A percentile compares a stretch with the other conserved stretches of the same genome.
phyloP scores from a whole-genome alignment of 2,329 filamentous ascomycete species.

The Trichophyton schoenleinii region DNA sequence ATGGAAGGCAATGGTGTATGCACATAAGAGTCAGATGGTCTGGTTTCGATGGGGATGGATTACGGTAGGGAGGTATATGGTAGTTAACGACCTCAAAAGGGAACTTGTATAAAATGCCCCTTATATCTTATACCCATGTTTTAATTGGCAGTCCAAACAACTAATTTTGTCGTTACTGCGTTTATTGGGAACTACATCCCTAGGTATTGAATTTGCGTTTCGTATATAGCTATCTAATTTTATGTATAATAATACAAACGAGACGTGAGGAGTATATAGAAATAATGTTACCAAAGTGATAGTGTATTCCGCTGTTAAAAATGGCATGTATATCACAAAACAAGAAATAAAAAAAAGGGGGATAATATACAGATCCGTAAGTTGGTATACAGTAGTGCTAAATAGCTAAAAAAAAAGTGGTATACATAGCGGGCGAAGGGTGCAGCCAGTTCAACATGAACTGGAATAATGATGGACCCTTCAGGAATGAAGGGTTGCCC shows the following conservation, averaged over 20 bases:
- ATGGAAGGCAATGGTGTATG: constrained; percentile 75
- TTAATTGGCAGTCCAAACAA: neutral
- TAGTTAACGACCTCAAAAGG: constrained; percentile 71
- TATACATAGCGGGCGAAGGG: neutral
- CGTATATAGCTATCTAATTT: neutral
- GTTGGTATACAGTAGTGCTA: neutral
- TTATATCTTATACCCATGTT: neutral
- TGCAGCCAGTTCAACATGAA: neutral
- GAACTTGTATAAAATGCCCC: constrained; percentile 17
- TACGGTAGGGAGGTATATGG: constrained; percentile 80
- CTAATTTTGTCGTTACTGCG: neutral
- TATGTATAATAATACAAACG: neutral
- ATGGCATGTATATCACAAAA: neutral
- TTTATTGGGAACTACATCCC: too few relatives aligned
- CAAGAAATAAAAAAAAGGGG: neutral
- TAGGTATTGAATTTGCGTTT: neutral
- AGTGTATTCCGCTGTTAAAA: neutral
- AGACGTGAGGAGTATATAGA: neutral
- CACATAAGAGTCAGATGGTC: constrained; percentile 90
- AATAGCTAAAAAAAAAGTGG: neutral
- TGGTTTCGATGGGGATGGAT: constrained; percentile 99
- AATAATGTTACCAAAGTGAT: neutral
- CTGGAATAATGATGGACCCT: neutral
- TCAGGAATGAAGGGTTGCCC: neutral
- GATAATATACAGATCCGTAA: neutral